Conservation (phyloP, 768 basidiomycete species). For the Amanita rimosa region DNA sequence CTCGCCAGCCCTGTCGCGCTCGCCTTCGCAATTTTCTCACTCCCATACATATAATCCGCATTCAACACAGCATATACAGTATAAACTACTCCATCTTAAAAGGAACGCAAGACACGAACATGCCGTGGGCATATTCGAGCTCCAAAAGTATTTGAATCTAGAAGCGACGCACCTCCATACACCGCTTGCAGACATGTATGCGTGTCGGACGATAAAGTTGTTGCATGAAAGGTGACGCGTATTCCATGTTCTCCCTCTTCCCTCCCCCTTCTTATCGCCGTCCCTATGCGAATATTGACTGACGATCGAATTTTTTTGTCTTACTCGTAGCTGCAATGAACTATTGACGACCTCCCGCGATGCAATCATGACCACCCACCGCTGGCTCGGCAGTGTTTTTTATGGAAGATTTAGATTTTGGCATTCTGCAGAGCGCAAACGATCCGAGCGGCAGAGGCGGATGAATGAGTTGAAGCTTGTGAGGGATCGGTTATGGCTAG, state of each 20-base stretch:
- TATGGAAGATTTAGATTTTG: slow-evolving; percentile 27
- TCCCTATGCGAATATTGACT: too few species aligned
- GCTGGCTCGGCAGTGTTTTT: slow-evolving; percentile 38
- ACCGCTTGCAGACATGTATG: slow-evolving; percentile 32
- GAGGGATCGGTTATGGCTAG: slow-evolving; percentile 21
- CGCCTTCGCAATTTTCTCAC: background rate
- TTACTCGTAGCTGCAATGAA: slow-evolving; percentile 34
- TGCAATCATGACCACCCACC: slow-evolving; percentile 27
- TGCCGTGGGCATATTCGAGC: slow-evolving; percentile 66
- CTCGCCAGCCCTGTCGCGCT: background rate
- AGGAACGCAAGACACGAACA: slow-evolving; percentile 26
- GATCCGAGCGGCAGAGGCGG: slow-evolving; percentile 18
- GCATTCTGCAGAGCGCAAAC: slow-evolving; percentile 17
- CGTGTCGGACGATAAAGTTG: slow-evolving; percentile 29
- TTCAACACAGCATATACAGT: slow-evolving; percentile 17
- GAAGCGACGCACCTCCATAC: slow-evolving; percentile 45
- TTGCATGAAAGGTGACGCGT: slow-evolving; percentile 31
- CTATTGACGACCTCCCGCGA: slow-evolving; percentile 32
- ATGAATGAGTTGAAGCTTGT: slow-evolving; percentile 27
- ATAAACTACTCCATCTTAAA: slow-evolving; percentile 26
- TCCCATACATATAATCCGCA: background rate
- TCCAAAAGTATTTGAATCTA: slow-evolving; percentile 56
- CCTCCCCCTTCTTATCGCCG: too few species aligned
- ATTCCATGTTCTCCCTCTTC: too few species aligned
- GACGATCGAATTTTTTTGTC: background rate